Percentiles rank a stretch among this genome's conserved stretches.
These are phyloP conservation scores for Myxozyma kluyveri DNA, from an alignment of 805 yeast genomes.

Conservation along the genomic window DNA sequence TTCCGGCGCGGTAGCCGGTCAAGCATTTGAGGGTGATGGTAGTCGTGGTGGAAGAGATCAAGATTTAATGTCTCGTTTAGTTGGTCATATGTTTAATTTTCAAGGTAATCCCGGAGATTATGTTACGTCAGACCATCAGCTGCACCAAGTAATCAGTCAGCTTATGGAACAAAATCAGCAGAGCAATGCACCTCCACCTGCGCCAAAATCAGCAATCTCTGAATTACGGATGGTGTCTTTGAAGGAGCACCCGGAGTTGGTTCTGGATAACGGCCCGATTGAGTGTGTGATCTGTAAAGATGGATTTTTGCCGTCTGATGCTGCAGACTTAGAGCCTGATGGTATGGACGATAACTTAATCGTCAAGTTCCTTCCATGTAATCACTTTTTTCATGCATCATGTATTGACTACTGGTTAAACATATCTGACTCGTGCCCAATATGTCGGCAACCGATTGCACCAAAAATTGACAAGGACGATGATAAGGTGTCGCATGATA, in stretches of 20 bases:
- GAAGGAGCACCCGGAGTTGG: constrained; percentile 4
- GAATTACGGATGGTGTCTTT: constrained; percentile 6
- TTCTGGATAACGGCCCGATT: constrained; percentile 3
- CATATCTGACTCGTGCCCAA: constrained; percentile 31
- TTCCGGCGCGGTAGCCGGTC: constrained; percentile 7
- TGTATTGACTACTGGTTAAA: constrained; percentile 31
- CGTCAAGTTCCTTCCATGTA: constrained; percentile 27
- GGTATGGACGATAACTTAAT: constrained; percentile 10
- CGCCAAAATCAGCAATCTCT: constrained; percentile 15
- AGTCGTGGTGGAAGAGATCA: background rate
- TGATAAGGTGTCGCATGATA: background rate
- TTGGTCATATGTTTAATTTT: constrained; percentile 18
- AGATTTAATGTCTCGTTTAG: constrained; percentile 2
- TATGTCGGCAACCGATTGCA: constrained; percentile 16
- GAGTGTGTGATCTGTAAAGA: constrained; percentile 32
- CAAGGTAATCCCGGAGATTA: constrained; percentile 28
- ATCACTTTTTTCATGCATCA: constrained; percentile 28
- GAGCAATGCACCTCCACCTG: constrained; percentile 25
- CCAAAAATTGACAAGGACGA: background rate
- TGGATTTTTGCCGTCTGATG: background rate
- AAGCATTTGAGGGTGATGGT: background rate
- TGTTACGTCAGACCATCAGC: constrained; percentile 26
- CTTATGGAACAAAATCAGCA: constrained; percentile 29
- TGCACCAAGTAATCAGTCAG: constrained; percentile 29
- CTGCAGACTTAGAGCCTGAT: background rate